Evolutionary conservation across 257 asterid genomes (phyloP).

Genomic region (Scutellaria baicalensis): DNA sequence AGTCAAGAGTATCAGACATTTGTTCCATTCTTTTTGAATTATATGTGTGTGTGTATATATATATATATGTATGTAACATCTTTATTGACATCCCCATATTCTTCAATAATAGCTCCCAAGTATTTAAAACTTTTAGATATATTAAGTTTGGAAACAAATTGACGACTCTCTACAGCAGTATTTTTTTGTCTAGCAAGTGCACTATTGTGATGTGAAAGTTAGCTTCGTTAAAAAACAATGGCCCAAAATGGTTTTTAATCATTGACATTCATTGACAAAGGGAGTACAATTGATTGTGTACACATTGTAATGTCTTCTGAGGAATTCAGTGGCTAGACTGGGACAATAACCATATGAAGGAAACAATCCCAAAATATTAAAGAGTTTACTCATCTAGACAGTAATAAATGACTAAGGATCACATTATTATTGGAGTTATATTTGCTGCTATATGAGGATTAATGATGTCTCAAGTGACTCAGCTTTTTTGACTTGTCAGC

Average conservation of each 20-base stretch:
- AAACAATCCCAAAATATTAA: background rate
- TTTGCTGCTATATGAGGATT: background rate
- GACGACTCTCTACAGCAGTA: no score
- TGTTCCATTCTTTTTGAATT: no score
- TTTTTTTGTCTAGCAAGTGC: no score
- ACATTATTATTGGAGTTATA: background rate
- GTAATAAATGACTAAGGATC: background rate
- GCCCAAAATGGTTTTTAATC: background rate
- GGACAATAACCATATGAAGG: background rate
- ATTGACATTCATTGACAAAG: background rate
- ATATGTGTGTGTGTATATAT: no score
- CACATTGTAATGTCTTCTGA: background rate
- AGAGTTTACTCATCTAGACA: background rate
- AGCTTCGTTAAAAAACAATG: background rate
- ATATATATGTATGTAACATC: no score
- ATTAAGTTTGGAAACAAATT: no score
- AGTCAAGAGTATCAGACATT: no score
- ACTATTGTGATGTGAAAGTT: background rate
- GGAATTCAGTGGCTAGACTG: background rate
- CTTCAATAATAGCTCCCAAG: no score
- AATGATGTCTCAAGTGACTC: background rate
- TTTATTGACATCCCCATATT: no score
- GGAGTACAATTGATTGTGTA: background rate
- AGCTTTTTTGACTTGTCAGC: conserved; percentile 28
- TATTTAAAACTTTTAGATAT: no score